Evolutionary conservation across 345 rosid species (phyloP), one percentile per base, ranked within the genome.

Genomic region (Gossypium sturtianum): DNA sequence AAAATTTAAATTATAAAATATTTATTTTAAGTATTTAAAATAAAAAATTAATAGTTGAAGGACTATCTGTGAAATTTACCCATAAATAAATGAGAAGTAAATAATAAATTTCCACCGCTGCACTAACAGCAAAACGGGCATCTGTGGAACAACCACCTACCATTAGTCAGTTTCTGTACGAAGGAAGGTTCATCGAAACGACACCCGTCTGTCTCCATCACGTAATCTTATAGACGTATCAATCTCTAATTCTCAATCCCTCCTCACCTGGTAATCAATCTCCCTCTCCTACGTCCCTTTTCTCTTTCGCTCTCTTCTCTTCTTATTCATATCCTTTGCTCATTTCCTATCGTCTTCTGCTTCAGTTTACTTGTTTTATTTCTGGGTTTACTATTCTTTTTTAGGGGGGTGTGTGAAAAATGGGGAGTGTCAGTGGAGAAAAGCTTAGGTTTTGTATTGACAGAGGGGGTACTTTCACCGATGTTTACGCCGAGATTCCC

Each of bases 401-500:
- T 5, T 34, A 34, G 41, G 41, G 41, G 41, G 5, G 41, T 34
- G 41, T 34, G 41, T 34, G 7, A 34, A 94, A 61, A 61, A 65
- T 90, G 97, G 92, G 87, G 49, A 83, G 86, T 66, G 66, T 65
- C 2, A 58, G 53, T 3, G 87, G 77, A 63, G 94, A 87, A 66
- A 93, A 89, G 75, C 83, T 95, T 12, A 79, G 91, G 79, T 91
- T 92, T 83, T 93, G 98, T 81, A 93, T 91, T 2, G 98, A 95
- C 68, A 86, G 97, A 85, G 99, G 99, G 7, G 99, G 98, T 11
- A 93, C 99, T 3, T 94, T 94, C 79, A 94, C 98, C 41, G 99
- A 94, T 71, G 91, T 94, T n/a, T 94, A 94, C 61, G 97, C 99
- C 13, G 98, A 93, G 82, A 82, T 95, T 52, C 99, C 99, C 0